Conservation (phyloP, 1,284 basidiomycete genomes). For the Ustanciosporium gigantosporum region DNA sequence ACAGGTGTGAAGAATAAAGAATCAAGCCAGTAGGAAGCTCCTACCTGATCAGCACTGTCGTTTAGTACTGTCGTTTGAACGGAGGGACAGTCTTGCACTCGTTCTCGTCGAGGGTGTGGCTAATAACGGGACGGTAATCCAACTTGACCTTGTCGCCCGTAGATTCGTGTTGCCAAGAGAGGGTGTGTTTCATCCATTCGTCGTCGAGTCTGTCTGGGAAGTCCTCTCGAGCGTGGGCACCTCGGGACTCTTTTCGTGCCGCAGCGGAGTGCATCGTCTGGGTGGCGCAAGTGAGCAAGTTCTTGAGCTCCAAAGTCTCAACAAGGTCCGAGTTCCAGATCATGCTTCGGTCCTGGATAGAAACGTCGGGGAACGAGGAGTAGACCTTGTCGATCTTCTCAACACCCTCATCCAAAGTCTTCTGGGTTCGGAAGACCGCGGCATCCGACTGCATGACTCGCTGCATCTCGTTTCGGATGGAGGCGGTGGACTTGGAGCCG, state of each 20-base stretch:
- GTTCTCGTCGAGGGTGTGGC: conserved; percentile 84
- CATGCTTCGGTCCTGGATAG: conserved; percentile 96
- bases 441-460: conserved; percentile 87
- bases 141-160: conserved; percentile 78
- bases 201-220: conserved; percentile 81
- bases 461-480: conserved; percentile 94
- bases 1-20: too few species aligned
- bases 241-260: conserved; percentile 93
- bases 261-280: conserved; percentile 95
- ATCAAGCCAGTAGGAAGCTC: too few species aligned
- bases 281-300: conserved; percentile 89
- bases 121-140: conserved; percentile 84
- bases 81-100: conserved; percentile 74
- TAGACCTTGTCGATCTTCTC: conserved; percentile 82
- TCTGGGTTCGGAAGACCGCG: conserved; percentile 74
- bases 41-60: too few species aligned
- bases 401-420: conserved; percentile 88
- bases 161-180: conserved; percentile 48
- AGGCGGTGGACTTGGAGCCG: conserved; percentile 82
- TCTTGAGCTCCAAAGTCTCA: conserved; percentile 95
- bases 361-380: conserved; percentile 83
- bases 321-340: conserved; percentile 89
- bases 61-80: conserved; percentile 54
- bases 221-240: conserved; percentile 97
- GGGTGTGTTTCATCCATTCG: conserved; percentile 59